Evolutionary conservation across 495 filamentous ascomycete genomes (phyloP), one percentile per base, ranked within the genome.

Genomic region (Daldinia loculata): DNA sequence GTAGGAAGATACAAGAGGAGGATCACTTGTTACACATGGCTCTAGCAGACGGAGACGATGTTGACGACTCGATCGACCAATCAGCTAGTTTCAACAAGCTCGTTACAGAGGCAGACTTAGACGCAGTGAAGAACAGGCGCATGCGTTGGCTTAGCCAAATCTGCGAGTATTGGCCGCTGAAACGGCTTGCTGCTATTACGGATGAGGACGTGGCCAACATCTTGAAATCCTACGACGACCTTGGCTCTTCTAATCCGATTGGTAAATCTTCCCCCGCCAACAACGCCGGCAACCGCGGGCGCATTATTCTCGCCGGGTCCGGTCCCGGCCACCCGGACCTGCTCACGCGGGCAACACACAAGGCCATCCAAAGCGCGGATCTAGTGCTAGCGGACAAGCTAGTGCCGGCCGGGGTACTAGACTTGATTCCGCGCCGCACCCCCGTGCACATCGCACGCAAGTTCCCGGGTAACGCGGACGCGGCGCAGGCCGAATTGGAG

Each of bases 151-250:
- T 99, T 3, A 88, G 90, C 17, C 95, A 99, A 76, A 94, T 99
- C 17, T 99, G 96, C 84, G 95, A 99, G 83, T 99, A 99, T 80
- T 99, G 96, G 96, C 94, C 95, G 1, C 83, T 99, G 22, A 88
- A 87, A 50, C 88, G 91, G 17, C 86, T 99, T 2, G 93, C 93
- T 7, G 83, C 84, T 29, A 89, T 98, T 59, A 88, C 87, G 12
- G 92, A 97, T 74, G 85, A 80, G 15, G 95, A 98, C 74, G 90
- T 97, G 5, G 86, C 92, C 6, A 75, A 80, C 19, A 87, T 97
- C 17, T 82, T 97, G 8, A 79, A 85, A 66, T 86, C 89, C 7
- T 98, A 98, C 69, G 75, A 71, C 36, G 63, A 70, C 32, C 32
- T 59, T 48, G 36, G 55, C 38, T 17, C 60, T 52, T 19, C 66